phyloP scores from a whole-genome alignment of 1,139 yeast species.

The Suhomyces atakaporum region DNA sequence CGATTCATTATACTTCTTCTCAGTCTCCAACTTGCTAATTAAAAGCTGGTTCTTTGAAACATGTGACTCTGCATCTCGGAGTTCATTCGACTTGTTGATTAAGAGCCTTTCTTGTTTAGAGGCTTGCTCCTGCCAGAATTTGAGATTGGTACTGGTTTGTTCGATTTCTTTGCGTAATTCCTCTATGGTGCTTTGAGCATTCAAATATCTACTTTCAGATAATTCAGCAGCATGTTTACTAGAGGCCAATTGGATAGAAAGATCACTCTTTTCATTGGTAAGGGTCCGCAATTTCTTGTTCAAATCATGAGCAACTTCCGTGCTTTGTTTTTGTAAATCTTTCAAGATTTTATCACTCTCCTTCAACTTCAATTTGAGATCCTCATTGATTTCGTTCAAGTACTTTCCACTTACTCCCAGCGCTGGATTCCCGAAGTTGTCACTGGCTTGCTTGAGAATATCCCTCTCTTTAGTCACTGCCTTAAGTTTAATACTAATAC shows the following conservation, averaged over 20 bases:
- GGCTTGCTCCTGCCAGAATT: slow-evolving; percentile 54
- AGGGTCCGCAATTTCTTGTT: slow-evolving; percentile 30
- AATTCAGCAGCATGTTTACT: slow-evolving; percentile 36
- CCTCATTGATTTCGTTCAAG: slow-evolving; percentile 31
- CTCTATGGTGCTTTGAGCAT: slow-evolving; percentile 29
- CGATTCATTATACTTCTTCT: slow-evolving; percentile 51
- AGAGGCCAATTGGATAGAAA: slow-evolving; percentile 32
- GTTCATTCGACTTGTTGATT: slow-evolving; percentile 57
- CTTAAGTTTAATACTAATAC: slow-evolving; percentile 50
- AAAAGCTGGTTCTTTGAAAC: slow-evolving; percentile 49
- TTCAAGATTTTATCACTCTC: slow-evolving; percentile 33
- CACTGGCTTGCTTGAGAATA: slow-evolving; percentile 47
- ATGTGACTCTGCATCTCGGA: slow-evolving; percentile 57
- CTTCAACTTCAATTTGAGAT: slow-evolving; percentile 29
- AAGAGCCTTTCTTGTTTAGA: slow-evolving; percentile 57
- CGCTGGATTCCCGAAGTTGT: neutral
- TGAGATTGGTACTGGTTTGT: slow-evolving; percentile 21
- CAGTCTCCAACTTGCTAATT: slow-evolving; percentile 54
- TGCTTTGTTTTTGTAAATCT: slow-evolving; percentile 33
- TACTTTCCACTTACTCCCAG: slow-evolving; percentile 18
- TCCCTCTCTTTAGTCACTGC: slow-evolving; percentile 67
- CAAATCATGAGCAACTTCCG: slow-evolving; percentile 26
- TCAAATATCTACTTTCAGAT: slow-evolving; percentile 35
- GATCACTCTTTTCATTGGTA: slow-evolving; percentile 32
- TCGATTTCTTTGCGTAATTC: slow-evolving; percentile 28